A percentile compares a stretch with the other conserved stretches of the same genome.
Conservation (phyloP, 2,329 filamentous ascomycete species). For the Cytospora piceae region DNA sequence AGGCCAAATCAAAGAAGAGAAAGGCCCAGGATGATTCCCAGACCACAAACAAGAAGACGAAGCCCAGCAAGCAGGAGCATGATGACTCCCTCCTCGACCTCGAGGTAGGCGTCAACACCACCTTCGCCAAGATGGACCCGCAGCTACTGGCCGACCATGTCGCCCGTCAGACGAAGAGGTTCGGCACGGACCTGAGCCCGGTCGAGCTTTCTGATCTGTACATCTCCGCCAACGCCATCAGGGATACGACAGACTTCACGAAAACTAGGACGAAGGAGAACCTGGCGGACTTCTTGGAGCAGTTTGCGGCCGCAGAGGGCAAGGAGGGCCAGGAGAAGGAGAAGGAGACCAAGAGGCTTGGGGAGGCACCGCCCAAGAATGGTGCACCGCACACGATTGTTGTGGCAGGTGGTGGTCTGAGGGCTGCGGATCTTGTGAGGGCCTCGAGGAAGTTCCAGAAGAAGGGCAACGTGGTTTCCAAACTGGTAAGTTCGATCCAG, state of each 20-base stretch:
- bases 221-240: constrained; percentile 74
- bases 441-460: constrained; percentile 77
- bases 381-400: constrained; percentile 85
- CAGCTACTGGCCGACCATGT: constrained; percentile 84
- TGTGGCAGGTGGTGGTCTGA: constrained; percentile 80
- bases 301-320: constrained; percentile 49
- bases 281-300: constrained; percentile 78
- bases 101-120: constrained; percentile 76
- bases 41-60: constrained; percentile 46
- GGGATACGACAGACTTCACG: constrained; percentile 77
- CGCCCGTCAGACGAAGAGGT: constrained; percentile 75
- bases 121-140: constrained; percentile 81
- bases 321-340: constrained; percentile 13
- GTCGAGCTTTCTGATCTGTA: constrained; percentile 85
- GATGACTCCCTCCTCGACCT: constrained; percentile 65
- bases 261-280: constrained; percentile 70
- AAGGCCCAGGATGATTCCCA: constrained; percentile 51
- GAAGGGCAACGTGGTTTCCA: constrained; percentile 78
- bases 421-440: constrained; percentile 83
- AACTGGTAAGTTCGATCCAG: constrained; percentile 59
- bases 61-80: constrained; percentile 49
- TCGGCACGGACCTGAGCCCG: constrained; percentile 77
- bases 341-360: constrained; percentile 56
- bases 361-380: constrained; percentile 67
- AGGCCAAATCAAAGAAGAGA: constrained; percentile 56